These are phyloP conservation scores for Apiospora phragmitis DNA, from an alignment of 2,329 filamentous ascomycete species.

Conservation along the genomic window DNA sequence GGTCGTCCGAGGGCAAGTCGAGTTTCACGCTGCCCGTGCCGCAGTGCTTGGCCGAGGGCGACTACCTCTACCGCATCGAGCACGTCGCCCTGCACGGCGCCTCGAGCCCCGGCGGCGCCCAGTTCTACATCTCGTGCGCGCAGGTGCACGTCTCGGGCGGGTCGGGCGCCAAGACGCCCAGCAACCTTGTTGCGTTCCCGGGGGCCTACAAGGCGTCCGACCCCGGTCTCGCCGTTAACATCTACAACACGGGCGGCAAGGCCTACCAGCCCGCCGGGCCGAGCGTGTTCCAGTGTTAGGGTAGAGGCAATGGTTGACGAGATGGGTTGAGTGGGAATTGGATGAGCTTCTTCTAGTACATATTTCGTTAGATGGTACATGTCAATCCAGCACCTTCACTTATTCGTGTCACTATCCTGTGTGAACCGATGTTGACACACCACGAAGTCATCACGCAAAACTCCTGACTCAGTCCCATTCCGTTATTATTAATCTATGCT, in stretches of 20 bases:
- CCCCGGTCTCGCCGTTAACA: constrained; percentile 44
- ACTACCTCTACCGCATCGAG: constrained; percentile 40
- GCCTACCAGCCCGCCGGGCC: constrained; percentile 15
- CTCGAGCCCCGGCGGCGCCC: constrained; percentile 31
- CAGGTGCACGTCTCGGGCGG: constrained; percentile 35
- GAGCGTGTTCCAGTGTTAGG: constrained; percentile 14
- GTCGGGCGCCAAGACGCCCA: constrained; percentile 31
- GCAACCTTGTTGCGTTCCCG: constrained; percentile 40
- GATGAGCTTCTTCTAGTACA: not conserved
- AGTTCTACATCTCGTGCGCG: constrained; percentile 36
- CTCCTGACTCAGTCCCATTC: not conserved
- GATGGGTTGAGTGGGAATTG: not conserved
- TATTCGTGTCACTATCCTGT: too few relatives aligned
- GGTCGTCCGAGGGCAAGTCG: constrained; percentile 35
- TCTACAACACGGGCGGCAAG: constrained; percentile 35
- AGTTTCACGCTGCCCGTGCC: constrained; percentile 34
- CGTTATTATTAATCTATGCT: not conserved
- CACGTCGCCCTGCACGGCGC: constrained; percentile 38
- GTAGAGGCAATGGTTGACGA: not conserved
- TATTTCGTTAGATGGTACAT: not conserved
- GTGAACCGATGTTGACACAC: too few relatives aligned
- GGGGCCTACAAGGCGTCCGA: constrained; percentile 37
- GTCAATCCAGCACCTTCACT: not conserved
- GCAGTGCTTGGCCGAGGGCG: constrained; percentile 33
- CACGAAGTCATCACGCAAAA: not conserved